Evolutionary conservation across 1,284 basidiomycete species (phyloP), one percentile per base, ranked within the genome.

Genomic region (Ceratobasidium sp.): DNA sequence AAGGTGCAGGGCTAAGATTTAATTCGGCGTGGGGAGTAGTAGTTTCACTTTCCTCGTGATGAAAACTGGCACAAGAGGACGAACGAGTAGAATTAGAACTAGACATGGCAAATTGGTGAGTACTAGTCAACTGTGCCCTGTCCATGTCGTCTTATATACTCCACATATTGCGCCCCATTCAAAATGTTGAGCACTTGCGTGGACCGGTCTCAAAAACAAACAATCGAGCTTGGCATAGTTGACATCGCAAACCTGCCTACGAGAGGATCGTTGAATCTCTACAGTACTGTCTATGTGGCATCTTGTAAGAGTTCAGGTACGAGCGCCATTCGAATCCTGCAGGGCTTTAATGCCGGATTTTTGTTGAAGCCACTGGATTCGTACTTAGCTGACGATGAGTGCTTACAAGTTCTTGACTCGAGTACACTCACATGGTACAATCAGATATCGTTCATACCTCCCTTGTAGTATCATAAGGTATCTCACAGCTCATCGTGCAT

Each of bases 121-220:
- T n/a, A n/a, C n/a, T n/a, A n/a, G n/a, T n/a, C n/a, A n/a, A n/a
- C n/a, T n/a, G n/a, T n/a, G n/a, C n/a, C n/a, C n/a, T n/a, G n/a
- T n/a, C n/a, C n/a, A n/a, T n/a, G n/a, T n/a, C n/a, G n/a, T n/a
- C n/a, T n/a, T n/a, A n/a, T n/a, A n/a, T n/a, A n/a, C n/a, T n/a
- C n/a, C n/a, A n/a, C n/a, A n/a, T n/a, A n/a, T n/a, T n/a, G n/a
- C n/a, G n/a, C n/a, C n/a, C n/a, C n/a, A n/a, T n/a, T n/a, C n/a
- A n/a, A n/a, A n/a, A n/a, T n/a, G n/a, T n/a, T n/a, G n/a, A n/a
- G n/a, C n/a, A n/a, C n/a, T n/a, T n/a, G n/a, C n/a, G n/a, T n/a
- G n/a, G n/a, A n/a, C n/a, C 81, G 83, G 54, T 76, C 82, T 1
- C 84, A 85, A 77, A 84, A 83, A 0, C 85, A 86, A 69, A 85